phyloP scores from a whole-genome alignment of 306 rosid genomes.

The Prunus mongolica region DNA sequence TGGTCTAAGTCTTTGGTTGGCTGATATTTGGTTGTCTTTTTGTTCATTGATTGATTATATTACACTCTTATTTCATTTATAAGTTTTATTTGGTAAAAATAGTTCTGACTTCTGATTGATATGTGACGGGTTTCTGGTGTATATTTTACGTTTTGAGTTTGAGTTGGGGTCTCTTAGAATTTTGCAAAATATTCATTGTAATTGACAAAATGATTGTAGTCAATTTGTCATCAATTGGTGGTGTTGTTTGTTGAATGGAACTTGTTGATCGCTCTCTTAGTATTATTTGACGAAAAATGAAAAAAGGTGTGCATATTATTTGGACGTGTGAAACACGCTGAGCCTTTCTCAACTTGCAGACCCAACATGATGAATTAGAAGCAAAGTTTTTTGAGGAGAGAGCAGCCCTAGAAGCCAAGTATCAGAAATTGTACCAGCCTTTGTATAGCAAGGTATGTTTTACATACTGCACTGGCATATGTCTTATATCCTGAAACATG shows the following conservation, averaged over 20 bases:
- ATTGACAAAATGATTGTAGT: neutral
- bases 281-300: neutral
- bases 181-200: neutral
- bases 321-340: neutral
- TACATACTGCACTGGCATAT: neutral
- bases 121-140: neutral
- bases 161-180: neutral
- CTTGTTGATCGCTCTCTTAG: neutral
- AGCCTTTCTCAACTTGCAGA: conserved; percentile 30
- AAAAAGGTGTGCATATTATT: neutral
- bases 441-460: conserved; percentile 57
- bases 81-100: neutral
- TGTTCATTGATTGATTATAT: neutral
- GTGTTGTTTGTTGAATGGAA: neutral
- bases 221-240: neutral
- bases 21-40: neutral
- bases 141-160: neutral
- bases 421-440: conserved; percentile 79
- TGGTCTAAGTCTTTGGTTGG: neutral
- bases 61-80: neutral
- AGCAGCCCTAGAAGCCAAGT: conserved; percentile 88
- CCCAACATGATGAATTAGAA: conserved; percentile 77
- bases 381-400: conserved; percentile 87
- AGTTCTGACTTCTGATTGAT: neutral
- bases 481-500: neutral